Evolutionary conservation across 129 eudicot genomes (phyloP), one percentile per base, ranked within the genome.

Genomic region (Helianthus tuberosus): DNA sequence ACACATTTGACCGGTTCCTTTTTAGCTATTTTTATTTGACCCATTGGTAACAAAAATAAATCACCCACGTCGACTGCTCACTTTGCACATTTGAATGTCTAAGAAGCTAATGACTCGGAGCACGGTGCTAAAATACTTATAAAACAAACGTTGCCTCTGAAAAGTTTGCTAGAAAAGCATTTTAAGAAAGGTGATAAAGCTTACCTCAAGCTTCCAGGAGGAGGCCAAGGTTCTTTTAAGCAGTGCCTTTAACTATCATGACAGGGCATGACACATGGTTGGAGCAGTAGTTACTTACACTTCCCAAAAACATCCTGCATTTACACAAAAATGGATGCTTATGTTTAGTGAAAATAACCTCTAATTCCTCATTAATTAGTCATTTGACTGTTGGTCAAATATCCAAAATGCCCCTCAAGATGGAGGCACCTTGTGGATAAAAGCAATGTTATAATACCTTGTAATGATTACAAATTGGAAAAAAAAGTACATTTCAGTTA

Each of bases 211-310:
- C 78, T 48, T 65, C 14, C 59, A 52, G 46, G 35, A 51, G 51
- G 72, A 76, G 44, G 52, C 25, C 60, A 62, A 43, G 17, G 29
- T 39, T 74, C 41, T 14, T 15, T 84, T 63, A 82, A 68, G 85
- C 66, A 16, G 84, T 65, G 54, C 71, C 75, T 80, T 89, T 91
- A 67, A 88, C 91, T 71, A 90, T 87, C 83, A 85, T 84, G 32
- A 88, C 91, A 20, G 97, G 86, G 81, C 97, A 88, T 13, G 73
- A 58, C 23, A 85, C 91, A 80, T 88, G 75, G 85, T 91, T 88
- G 76, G 89, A 78, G 81, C 91, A 91, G 69, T 91, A 91, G 79
- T 86, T 91, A 80, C 97, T 91, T 59, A 91, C 97, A 78, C 97
- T 91, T 80, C 97, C 97, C 86, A 91, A 69, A 80, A 91, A 87